Conservation (phyloP, 495 filamentous ascomycete species). For the Gamarada debralockiae region DNA sequence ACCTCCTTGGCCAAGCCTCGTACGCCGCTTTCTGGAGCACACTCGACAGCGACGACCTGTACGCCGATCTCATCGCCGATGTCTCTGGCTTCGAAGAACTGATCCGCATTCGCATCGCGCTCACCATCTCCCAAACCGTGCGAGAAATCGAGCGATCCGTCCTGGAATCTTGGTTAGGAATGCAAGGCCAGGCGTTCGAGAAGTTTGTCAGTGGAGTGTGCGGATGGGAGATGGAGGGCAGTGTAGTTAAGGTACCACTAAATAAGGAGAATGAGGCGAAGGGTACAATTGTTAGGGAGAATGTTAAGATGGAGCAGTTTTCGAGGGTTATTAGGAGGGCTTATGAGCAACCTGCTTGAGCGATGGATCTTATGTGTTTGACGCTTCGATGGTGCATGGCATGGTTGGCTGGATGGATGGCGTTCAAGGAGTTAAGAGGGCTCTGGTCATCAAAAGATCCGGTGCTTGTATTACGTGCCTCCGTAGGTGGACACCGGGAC, state of each 20-base stretch:
- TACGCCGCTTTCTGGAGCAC: conserved; percentile 92
- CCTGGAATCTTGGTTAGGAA: conserved; percentile 83
- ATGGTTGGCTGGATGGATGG: conserved; percentile 16
- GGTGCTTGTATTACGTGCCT: too few relatives aligned
- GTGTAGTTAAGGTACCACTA: conserved; percentile 68
- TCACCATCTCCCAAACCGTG: conserved; percentile 82
- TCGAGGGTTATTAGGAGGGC: conserved; percentile 73
- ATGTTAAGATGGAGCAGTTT: conserved; percentile 92
- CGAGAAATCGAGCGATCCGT: conserved; percentile 73
- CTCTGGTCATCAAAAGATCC: too few relatives aligned
- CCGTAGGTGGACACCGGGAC: too few relatives aligned
- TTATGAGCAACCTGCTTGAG: conserved; percentile 81
- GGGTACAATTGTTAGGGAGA: conserved; percentile 92
- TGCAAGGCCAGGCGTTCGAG: conserved; percentile 66
- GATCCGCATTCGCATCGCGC: conserved; percentile 86
- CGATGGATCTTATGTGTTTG: not conserved
- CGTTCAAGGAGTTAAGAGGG: conserved; percentile 14
- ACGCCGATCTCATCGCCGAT: conserved; percentile 92
- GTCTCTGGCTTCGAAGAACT: conserved; percentile 96
- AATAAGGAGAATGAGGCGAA: conserved; percentile 99
- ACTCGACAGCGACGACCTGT: conserved; percentile 89
- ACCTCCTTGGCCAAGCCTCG: conserved; percentile 77
- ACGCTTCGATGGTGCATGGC: conserved; percentile 7
- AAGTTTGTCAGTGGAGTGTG: conserved; percentile 82
- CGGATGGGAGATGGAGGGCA: conserved; percentile 72